Conservation (phyloP, 768 basidiomycete species). For the Pisolithus marmoratus region DNA sequence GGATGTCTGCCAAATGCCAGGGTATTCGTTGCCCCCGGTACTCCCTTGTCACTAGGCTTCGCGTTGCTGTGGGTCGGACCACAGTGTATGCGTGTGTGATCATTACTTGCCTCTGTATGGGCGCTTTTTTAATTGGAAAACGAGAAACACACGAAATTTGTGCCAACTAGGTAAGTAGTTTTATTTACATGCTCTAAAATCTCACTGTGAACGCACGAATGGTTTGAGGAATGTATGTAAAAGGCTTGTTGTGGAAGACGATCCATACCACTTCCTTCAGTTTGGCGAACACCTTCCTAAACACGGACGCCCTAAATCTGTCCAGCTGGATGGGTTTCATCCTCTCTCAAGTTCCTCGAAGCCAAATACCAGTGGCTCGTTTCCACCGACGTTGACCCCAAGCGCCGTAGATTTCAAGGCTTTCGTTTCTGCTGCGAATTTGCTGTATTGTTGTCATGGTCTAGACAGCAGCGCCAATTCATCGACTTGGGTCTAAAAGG, state of each 20-base stretch:
- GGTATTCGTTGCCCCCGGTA: conserved; percentile 35
- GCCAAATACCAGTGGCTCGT: neutral
- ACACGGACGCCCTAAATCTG: conserved; percentile 24
- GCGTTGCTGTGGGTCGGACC: conserved; percentile 60
- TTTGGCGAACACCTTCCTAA: conserved; percentile 43
- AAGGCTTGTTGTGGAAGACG: conserved; percentile 80
- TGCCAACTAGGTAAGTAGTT: conserved; percentile 61
- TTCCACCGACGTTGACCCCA: no score
- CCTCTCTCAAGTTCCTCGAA: conserved; percentile 61
- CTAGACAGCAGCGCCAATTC: conserved; percentile 74
- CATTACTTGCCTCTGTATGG: neutral
- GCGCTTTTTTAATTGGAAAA: conserved; percentile 35
- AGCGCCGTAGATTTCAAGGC: no score
- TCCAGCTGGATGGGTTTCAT: conserved; percentile 34
- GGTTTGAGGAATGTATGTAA: no score
- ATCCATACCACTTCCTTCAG: conserved; percentile 78
- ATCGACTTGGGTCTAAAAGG: conserved; percentile 68
- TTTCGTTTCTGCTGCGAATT: no score
- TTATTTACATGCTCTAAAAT: neutral
- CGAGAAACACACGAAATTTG: conserved; percentile 71
- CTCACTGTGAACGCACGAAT: conserved; percentile 28
- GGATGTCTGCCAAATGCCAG: conserved; percentile 43
- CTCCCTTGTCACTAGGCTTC: conserved; percentile 43
- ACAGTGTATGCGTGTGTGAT: conserved; percentile 60
- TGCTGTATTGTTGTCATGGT: conserved; percentile 5